Conservation (phyloP, 306 rosid species). For the Glycine soja region DNA sequence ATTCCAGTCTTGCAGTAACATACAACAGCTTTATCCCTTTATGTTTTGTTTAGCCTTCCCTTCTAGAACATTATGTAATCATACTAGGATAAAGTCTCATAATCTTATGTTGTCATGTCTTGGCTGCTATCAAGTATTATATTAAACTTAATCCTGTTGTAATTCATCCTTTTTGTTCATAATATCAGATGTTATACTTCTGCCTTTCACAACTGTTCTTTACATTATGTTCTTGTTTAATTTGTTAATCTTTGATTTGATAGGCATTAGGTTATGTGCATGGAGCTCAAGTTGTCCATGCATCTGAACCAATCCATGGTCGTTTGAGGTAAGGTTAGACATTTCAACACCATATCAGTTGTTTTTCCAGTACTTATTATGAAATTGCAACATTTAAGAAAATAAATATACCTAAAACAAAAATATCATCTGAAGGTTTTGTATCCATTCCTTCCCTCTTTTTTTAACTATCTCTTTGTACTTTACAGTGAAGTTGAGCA, state of each 20-base stretch:
- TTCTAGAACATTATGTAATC: not conserved
- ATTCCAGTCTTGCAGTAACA: not conserved
- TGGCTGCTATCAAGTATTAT: constrained; percentile 12
- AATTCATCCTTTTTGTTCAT: constrained; percentile 30
- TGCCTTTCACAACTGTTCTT: constrained; percentile 22
- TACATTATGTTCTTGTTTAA: constrained; percentile 17
- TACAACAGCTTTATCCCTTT: constrained; percentile 9
- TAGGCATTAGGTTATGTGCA: constrained; percentile 96
- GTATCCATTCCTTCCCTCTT: constrained; percentile 23
- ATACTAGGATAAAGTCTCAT: constrained; percentile 5
- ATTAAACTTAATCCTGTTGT: constrained; percentile 31
- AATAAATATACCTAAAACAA: constrained; percentile 3
- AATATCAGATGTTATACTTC: constrained; percentile 30
- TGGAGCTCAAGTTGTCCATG: constrained; percentile 92
- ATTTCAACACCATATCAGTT: constrained; percentile 27
- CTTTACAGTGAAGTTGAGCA: constrained; percentile 88
- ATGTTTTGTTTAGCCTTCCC: not conserved
- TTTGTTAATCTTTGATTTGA: constrained; percentile 43
- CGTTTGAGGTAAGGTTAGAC: constrained; percentile 74
- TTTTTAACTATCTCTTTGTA: constrained; percentile 30
- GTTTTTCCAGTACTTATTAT: constrained; percentile 29
- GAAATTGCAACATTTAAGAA: constrained; percentile 36
- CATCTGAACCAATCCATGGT: constrained; percentile 95
- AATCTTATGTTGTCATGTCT: not conserved
- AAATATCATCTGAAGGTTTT: constrained; percentile 23